Conservation (phyloP, 129 eudicot species). For the Centella asiatica region DNA sequence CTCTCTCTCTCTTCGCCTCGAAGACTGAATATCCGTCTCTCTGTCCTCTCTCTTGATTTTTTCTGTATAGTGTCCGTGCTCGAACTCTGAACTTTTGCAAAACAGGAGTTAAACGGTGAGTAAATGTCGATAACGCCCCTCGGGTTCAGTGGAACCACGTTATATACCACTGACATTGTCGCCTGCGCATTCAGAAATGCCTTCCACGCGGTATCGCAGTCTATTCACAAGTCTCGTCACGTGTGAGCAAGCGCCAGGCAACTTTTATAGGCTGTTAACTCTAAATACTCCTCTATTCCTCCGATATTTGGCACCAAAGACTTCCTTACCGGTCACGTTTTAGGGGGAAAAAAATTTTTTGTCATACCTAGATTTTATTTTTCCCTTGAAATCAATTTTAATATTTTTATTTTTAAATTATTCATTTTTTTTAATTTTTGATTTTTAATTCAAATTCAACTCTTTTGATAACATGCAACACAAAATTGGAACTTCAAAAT, state of each 20-base stretch:
- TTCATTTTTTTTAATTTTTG: too few species aligned
- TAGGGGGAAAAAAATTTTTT: too few species aligned
- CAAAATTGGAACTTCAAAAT: too few species aligned
- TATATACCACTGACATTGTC: not conserved
- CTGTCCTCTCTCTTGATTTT: conserved; percentile 6
- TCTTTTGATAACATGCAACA: too few species aligned
- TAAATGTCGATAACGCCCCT: not conserved
- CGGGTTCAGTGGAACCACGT: not conserved
- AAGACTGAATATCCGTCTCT: not conserved
- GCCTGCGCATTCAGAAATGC: conserved; percentile 7
- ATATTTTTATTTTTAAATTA: too few species aligned
- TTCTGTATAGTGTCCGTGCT: not conserved
- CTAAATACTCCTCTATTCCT: too few species aligned
- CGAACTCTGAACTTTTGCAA: not conserved
- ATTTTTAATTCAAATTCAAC: too few species aligned
- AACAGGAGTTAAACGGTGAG: not conserved
- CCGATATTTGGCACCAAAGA: too few species aligned
- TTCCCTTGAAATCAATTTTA: too few species aligned
- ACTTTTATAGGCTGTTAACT: too few species aligned
- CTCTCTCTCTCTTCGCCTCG: conserved; percentile 14
- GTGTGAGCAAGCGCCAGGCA: conserved; percentile 5
- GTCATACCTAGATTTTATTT: too few species aligned
- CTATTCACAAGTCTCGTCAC: conserved; percentile 3
- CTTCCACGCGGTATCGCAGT: conserved; percentile 1
- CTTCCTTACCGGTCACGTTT: too few species aligned